These are phyloP conservation scores for Funneliformis mosseae DNA, from an alignment of 192 early-diverging fungal genomes.

Conservation along the genomic window DNA sequence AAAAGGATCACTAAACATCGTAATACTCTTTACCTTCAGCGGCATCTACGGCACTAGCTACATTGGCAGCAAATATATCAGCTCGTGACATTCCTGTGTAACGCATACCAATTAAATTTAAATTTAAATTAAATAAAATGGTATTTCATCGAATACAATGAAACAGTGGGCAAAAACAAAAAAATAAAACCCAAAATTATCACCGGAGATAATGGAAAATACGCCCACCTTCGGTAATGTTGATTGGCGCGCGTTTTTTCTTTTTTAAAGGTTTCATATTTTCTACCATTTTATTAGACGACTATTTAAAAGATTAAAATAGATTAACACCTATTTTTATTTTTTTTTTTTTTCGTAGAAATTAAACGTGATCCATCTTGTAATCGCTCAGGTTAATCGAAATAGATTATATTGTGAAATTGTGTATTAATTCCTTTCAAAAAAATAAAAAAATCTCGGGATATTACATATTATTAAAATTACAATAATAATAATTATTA, in stretches of 20 bases:
- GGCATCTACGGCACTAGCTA: slow-evolving; percentile 28
- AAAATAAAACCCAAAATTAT: neutral
- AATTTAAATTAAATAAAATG: slow-evolving; percentile 1
- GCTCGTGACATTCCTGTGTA: slow-evolving; percentile 24
- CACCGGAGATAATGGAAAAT: neutral
- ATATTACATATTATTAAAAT: too few relatives aligned
- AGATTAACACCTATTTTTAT: neutral
- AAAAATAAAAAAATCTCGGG: too few relatives aligned
- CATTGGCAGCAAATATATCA: slow-evolving; percentile 31
- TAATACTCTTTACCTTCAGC: slow-evolving; percentile 14
- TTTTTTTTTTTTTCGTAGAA: neutral
- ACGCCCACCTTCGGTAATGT: slow-evolving; percentile 29
- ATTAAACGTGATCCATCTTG: neutral
- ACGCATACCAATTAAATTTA: neutral
- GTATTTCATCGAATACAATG: neutral
- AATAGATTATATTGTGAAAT: too few relatives aligned
- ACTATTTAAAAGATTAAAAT: neutral
- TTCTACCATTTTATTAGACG: neutral
- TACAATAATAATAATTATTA: too few relatives aligned
- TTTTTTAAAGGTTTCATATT: neutral
- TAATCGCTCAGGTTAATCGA: too few relatives aligned
- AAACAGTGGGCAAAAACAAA: neutral
- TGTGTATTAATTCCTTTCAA: too few relatives aligned
- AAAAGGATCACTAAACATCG: neutral
- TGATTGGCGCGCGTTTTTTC: slow-evolving; percentile 28